phyloP scores from a whole-genome alignment of 2,329 filamentous ascomycete genomes.

The Arthroderma sp. region DNA sequence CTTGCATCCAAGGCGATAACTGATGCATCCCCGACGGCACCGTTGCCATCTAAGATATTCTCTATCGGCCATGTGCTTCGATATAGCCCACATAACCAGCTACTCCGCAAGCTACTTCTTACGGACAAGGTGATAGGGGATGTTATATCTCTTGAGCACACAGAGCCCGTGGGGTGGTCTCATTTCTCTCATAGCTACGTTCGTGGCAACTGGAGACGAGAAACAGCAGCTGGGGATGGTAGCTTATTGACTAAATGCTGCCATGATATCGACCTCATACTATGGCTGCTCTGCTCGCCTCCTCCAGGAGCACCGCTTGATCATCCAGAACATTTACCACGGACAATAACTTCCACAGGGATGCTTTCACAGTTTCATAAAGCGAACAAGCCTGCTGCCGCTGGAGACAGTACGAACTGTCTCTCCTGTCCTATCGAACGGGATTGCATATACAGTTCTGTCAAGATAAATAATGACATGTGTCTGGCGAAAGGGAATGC shows the following conservation, averaged over 20 bases:
- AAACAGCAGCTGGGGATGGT: slow-evolving; percentile 56
- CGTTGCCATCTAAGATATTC: slow-evolving; percentile 47
- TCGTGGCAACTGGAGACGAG: slow-evolving; percentile 81
- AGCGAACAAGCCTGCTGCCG: slow-evolving; percentile 60
- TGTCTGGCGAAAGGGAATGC: slow-evolving; percentile 55
- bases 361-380: slow-evolving; percentile 66
- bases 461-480: slow-evolving; percentile 64
- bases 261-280: slow-evolving; percentile 83
- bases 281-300: slow-evolving; percentile 81
- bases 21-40: slow-evolving; percentile 12
- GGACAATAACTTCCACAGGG: slow-evolving; percentile 63
- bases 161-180: slow-evolving; percentile 92
- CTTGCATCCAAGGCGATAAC: slow-evolving; percentile 44
- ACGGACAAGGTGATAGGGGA: slow-evolving; percentile 69
- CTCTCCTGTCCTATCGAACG: slow-evolving; percentile 62
- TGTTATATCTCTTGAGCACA: slow-evolving; percentile 75
- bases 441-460: slow-evolving; percentile 73
- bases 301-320: slow-evolving; percentile 32
- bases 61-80: slow-evolving; percentile 88
- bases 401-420: slow-evolving; percentile 75
- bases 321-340: slow-evolving; percentile 56
- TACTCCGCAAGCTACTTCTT: slow-evolving; percentile 66
- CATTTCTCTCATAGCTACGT: slow-evolving; percentile 89
- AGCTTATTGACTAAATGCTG: slow-evolving; percentile 90
- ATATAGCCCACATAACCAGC: slow-evolving; percentile 84